These are phyloP conservation scores for Hericium rajendrae DNA, from an alignment of 768 basidiomycete species.

Conservation along the genomic window DNA sequence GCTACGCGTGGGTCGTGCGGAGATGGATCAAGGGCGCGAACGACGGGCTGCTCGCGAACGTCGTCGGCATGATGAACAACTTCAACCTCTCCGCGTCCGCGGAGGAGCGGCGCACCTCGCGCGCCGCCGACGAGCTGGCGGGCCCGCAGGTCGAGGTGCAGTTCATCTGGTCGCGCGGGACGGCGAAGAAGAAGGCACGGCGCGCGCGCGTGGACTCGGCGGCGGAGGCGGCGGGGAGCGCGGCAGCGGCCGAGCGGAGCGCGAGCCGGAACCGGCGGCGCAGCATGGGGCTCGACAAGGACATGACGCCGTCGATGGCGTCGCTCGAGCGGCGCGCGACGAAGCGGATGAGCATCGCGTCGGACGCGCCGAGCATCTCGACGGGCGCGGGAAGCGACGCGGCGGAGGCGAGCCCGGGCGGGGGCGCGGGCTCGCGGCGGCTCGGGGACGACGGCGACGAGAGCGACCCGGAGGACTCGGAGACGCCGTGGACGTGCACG, in stretches of 20 bases:
- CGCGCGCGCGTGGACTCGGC: neutral
- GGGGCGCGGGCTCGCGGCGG: neutral
- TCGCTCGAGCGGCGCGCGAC: neutral
- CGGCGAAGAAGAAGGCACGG: slow-evolving; percentile 16
- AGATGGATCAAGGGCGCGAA: slow-evolving; percentile 62
- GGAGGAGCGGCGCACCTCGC: slow-evolving; percentile 13
- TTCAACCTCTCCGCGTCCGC: slow-evolving; percentile 3
- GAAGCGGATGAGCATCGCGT: slow-evolving; percentile 6
- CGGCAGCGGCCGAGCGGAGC: neutral
- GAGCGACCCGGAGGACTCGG: slow-evolving; percentile 92
- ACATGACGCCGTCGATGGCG: neutral
- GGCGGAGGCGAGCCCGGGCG: neutral
- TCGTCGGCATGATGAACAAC: slow-evolving; percentile 30
- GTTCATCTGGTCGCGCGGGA: slow-evolving; percentile 70
- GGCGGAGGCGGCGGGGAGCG: neutral
- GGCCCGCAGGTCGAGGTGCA: slow-evolving; percentile 51
- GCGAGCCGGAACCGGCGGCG: neutral
- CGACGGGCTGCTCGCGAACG: slow-evolving; percentile 33
- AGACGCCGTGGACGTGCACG: slow-evolving; percentile 93
- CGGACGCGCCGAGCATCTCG: slow-evolving; percentile 8
- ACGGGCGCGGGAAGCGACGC: neutral
- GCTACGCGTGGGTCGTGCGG: slow-evolving; percentile 70
- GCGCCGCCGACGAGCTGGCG: slow-evolving; percentile 3
- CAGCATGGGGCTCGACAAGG: neutral
- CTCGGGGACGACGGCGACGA: slow-evolving; percentile 45